Conservation (phyloP, 768 basidiomycete species). For the Mrakia blollopis region DNA sequence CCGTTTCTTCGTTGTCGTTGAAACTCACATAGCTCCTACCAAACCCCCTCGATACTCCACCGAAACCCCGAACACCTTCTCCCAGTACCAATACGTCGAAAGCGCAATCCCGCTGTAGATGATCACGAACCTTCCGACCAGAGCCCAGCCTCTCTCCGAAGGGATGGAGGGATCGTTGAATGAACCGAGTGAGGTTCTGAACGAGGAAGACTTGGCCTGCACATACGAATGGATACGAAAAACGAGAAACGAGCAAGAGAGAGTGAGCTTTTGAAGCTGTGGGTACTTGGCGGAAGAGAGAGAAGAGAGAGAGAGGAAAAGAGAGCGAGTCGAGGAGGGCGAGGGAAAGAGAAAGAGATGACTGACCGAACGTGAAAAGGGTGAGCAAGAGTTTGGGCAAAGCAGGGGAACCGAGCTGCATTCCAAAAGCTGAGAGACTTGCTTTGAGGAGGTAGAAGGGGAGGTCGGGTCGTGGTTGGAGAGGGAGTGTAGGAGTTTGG, state of each 20-base stretch:
- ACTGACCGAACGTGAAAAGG: constrained; percentile 5
- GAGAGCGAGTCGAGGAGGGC: too few species aligned
- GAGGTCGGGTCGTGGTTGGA: not conserved
- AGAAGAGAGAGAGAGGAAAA: too few species aligned
- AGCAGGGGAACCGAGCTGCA: not conserved
- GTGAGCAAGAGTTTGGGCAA: constrained; percentile 7
- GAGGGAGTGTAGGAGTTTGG: constrained; percentile 1
- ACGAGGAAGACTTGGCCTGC: constrained; percentile 21
- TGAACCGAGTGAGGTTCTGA: constrained; percentile 4
- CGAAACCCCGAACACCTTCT: not conserved
- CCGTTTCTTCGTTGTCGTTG: too few species aligned
- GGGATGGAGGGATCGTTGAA: not conserved
- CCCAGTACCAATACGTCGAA: not conserved
- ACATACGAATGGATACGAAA: too few species aligned
- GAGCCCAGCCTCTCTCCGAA: constrained; percentile 14
- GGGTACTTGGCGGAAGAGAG: too few species aligned
- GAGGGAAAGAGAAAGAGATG: too few species aligned
- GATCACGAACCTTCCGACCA: constrained; percentile 25
- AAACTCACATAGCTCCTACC: not conserved
- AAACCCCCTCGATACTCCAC: constrained; percentile 15
- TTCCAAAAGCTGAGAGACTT: not conserved
- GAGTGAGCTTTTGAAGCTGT: too few species aligned
- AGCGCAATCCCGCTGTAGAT: constrained; percentile 17
- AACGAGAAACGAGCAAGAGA: too few species aligned
- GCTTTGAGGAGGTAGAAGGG: constrained; percentile 13